Conservation (phyloP, 2,329 filamentous ascomycete genomes). For the Ophiostoma perfectum region DNA sequence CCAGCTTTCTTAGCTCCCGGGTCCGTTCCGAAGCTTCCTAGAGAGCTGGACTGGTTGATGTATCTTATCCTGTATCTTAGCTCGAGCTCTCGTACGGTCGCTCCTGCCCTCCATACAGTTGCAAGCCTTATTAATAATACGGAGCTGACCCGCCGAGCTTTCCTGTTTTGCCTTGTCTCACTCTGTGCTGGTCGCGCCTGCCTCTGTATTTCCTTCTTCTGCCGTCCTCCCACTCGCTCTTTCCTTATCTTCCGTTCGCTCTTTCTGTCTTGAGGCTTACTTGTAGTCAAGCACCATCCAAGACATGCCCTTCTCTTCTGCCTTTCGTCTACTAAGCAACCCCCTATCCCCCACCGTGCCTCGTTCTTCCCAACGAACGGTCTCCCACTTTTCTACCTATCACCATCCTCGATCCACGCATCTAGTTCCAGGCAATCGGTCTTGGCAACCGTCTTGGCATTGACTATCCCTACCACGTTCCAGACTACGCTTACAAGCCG, state of each 20-base stretch:
- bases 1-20: background rate
- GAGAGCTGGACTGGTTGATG: no score
- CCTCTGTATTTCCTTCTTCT: background rate
- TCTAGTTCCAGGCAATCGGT: background rate
- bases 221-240: background rate
- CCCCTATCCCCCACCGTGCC: no score
- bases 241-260: background rate
- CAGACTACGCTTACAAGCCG: background rate
- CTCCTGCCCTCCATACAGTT: background rate
- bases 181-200: background rate
- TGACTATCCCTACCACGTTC: background rate
- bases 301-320: no score
- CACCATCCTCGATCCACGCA: background rate
- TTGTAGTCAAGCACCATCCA: background rate
- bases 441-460: constrained; percentile 1
- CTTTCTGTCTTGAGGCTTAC: background rate
- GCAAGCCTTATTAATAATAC: background rate
- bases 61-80: background rate
- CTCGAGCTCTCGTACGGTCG: background rate
- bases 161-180: background rate
- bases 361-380: no score
- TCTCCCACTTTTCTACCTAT: no score
- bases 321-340: no score
- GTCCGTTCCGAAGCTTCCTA: background rate
- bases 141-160: background rate